Conservation (phyloP, 768 basidiomycete genomes). For the Heimioporus sp. region DNA sequence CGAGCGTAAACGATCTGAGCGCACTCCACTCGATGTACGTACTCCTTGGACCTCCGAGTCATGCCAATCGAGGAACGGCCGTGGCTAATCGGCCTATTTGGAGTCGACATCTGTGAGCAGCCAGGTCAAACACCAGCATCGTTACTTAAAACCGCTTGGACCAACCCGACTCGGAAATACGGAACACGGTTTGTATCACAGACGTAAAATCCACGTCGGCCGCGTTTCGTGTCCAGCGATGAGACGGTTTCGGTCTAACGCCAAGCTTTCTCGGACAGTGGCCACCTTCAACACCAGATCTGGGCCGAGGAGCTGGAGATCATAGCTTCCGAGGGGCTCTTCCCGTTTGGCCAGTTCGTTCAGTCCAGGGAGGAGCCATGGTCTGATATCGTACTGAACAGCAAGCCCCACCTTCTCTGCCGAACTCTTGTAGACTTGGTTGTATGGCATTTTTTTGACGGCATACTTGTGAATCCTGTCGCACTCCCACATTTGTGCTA, state of each 20-base stretch:
- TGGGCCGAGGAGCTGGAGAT: slow-evolving; percentile 12
- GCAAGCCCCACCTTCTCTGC: slow-evolving; percentile 32
- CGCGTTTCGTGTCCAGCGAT: neutral
- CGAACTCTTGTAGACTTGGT: neutral
- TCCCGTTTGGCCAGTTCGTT: slow-evolving; percentile 15
- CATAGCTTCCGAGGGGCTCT: slow-evolving; percentile 16
- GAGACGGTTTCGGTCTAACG: neutral
- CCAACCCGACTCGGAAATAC: slow-evolving; percentile 1
- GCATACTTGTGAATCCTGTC: slow-evolving; percentile 28
- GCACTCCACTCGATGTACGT: too few species aligned
- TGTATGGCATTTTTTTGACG: slow-evolving; percentile 26
- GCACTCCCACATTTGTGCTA: slow-evolving; percentile 40
- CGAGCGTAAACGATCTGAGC: too few species aligned
- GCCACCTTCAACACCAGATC: slow-evolving; percentile 20
- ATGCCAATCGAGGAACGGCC: too few species aligned
- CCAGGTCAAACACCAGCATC: too few species aligned
- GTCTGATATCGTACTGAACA: slow-evolving; percentile 27
- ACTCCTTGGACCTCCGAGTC: too few species aligned
- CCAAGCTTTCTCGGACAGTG: slow-evolving; percentile 19
- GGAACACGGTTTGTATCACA: slow-evolving; percentile 9
- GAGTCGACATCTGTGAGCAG: too few species aligned
- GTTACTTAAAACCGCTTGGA: neutral
- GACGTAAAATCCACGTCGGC: slow-evolving; percentile 12
- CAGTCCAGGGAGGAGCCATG: slow-evolving; percentile 35
- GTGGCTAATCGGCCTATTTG: too few species aligned